Conservation (phyloP, 352 stramenopile genomes). For the Pilasporangium apinafurcum region DNA sequence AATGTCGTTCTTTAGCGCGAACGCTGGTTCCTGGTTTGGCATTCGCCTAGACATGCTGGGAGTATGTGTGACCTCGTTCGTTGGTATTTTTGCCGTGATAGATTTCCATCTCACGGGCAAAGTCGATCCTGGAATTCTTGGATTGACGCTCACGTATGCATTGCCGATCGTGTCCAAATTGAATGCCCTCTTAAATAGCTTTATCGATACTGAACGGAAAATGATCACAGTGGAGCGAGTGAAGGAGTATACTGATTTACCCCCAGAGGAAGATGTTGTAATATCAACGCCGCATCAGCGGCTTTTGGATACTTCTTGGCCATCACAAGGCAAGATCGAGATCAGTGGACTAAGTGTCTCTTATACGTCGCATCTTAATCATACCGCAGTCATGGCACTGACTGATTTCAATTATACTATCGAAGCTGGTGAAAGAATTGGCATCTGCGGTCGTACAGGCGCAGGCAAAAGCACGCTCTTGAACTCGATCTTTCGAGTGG, state of each 20-base stretch:
- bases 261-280: slow-evolving; percentile 34
- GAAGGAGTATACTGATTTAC: slow-evolving; percentile 68
- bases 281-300: not conserved
- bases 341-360: slow-evolving; percentile 45
- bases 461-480: slow-evolving; percentile 89
- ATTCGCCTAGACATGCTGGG: slow-evolving; percentile 81
- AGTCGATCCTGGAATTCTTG: slow-evolving; percentile 69
- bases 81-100: slow-evolving; percentile 68
- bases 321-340: slow-evolving; percentile 36
- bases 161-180: slow-evolving; percentile 84
- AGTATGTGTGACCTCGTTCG: slow-evolving; percentile 76
- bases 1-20: slow-evolving; percentile 66
- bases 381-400: slow-evolving; percentile 20
- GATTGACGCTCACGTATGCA: slow-evolving; percentile 89
- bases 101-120: slow-evolving; percentile 46
- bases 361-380: slow-evolving; percentile 15
- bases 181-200: slow-evolving; percentile 79
- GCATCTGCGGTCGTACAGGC: slow-evolving; percentile 85
- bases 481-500: slow-evolving; percentile 71
- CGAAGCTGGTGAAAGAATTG: slow-evolving; percentile 51
- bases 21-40: slow-evolving; percentile 78
- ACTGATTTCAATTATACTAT: slow-evolving; percentile 41
- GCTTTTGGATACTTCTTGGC: slow-evolving; percentile 20
- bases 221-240: slow-evolving; percentile 90
- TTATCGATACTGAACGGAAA: slow-evolving; percentile 87